Evolutionary conservation across 2,329 filamentous ascomycete genomes (phyloP).

Genomic region (Myriosclerotinia scirpicola): DNA sequence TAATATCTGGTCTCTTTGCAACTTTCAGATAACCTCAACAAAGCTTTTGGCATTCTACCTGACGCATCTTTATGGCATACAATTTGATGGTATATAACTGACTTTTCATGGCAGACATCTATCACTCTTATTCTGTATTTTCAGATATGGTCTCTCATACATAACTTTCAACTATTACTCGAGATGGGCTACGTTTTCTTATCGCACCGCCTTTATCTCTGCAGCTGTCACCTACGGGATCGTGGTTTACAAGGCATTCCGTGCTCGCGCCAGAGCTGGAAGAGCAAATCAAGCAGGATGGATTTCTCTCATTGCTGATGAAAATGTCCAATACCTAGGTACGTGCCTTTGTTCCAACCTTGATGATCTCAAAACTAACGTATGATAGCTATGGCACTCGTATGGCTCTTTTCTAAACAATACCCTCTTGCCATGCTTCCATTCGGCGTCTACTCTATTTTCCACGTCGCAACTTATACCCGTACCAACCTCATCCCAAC

Average conservation of each 20-base stretch:
- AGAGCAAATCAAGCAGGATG: slow-evolving; percentile 57
- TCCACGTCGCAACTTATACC: slow-evolving; percentile 96
- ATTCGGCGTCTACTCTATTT: slow-evolving; percentile 95
- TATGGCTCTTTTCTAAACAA: slow-evolving; percentile 92
- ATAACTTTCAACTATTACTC: slow-evolving; percentile 85
- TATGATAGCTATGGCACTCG: slow-evolving; percentile 77
- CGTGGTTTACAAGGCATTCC: slow-evolving; percentile 96
- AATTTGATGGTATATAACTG: not conserved
- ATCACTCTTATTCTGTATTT: slow-evolving; percentile 76
- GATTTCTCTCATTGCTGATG: slow-evolving; percentile 72
- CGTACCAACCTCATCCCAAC: slow-evolving; percentile 91
- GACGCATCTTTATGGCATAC: slow-evolving; percentile 21
- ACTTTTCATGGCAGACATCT: slow-evolving; percentile 64
- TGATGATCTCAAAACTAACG: slow-evolving; percentile 27
- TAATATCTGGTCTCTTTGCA: slow-evolving; percentile 16
- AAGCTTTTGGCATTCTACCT: slow-evolving; percentile 26
- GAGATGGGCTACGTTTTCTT: slow-evolving; percentile 75
- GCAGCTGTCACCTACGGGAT: slow-evolving; percentile 95
- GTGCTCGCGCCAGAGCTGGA: slow-evolving; percentile 76
- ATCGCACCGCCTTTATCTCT: slow-evolving; percentile 86
- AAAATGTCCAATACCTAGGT: slow-evolving; percentile 98
- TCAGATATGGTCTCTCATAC: slow-evolving; percentile 83
- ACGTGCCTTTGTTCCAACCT: slow-evolving; percentile 45
- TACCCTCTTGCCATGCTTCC: slow-evolving; percentile 87
- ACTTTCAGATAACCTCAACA: not conserved